Conservation (phyloP, 1,139 yeast species). For the Suhomyces ambrosiae region DNA sequence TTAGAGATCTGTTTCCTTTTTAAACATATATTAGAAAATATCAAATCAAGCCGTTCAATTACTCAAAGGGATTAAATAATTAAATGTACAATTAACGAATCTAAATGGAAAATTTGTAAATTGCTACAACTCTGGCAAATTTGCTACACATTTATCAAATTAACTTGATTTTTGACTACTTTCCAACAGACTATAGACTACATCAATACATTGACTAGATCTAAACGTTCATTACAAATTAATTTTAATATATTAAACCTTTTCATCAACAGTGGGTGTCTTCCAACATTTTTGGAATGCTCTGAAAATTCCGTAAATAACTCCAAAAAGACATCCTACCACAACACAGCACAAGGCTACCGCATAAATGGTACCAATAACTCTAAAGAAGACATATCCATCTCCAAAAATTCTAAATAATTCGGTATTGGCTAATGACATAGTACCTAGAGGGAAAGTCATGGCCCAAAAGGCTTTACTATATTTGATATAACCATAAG, state of each 20-base stretch:
- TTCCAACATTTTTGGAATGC: not conserved
- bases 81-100: too few species aligned
- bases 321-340: conserved; percentile 36
- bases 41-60: too few species aligned
- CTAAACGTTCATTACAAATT: not conserved
- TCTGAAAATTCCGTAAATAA: conserved; percentile 17
- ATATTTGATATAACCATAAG: conserved; percentile 43
- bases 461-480: conserved; percentile 78
- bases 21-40: too few species aligned
- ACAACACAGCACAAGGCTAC: conserved; percentile 41
- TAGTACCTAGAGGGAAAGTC: conserved; percentile 90
- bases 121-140: too few species aligned
- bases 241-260: not conserved
- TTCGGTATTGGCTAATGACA: conserved; percentile 61
- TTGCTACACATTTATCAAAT: too few species aligned
- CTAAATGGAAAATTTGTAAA: too few species aligned
- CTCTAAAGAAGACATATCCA: conserved; percentile 55
- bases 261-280: not conserved
- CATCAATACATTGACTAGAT: too few species aligned
- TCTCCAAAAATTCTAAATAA: conserved; percentile 45
- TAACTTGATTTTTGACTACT: not conserved
- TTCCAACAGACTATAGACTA: not conserved
- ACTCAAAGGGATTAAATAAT: too few species aligned
- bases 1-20: too few species aligned
- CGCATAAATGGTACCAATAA: conserved; percentile 64